Conservation (phyloP, 2,329 filamentous ascomycete species). For the Fusarium austroafricanum region DNA sequence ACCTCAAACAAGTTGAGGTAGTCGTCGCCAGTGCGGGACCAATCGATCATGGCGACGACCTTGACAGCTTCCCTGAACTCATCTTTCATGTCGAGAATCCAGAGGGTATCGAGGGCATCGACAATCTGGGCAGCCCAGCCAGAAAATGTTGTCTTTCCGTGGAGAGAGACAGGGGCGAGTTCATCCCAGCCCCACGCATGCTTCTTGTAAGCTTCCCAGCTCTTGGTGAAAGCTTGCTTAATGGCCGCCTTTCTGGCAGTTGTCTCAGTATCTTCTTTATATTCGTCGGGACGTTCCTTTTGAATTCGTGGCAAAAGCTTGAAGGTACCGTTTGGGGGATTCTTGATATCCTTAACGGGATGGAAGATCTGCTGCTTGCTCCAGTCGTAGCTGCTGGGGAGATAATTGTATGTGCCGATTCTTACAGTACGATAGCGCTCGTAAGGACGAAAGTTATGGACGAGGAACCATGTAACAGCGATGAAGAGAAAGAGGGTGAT, state of each 20-base stretch:
- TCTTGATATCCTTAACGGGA: slow-evolving; percentile 48
- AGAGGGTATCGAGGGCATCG: slow-evolving; percentile 69
- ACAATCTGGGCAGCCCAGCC: slow-evolving; percentile 70
- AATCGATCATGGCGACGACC: slow-evolving; percentile 65
- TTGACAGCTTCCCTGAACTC: slow-evolving; percentile 66
- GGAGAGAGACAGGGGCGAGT: slow-evolving; percentile 61
- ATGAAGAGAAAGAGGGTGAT: slow-evolving; percentile 47
- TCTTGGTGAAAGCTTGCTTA: slow-evolving; percentile 56
- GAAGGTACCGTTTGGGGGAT: slow-evolving; percentile 52
- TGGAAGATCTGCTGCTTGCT: slow-evolving; percentile 49
- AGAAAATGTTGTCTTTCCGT: slow-evolving; percentile 60
- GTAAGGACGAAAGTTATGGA: slow-evolving; percentile 41
- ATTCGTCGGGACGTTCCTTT: slow-evolving; percentile 52
- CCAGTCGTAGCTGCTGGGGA: slow-evolving; percentile 56
- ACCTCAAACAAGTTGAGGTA: slow-evolving; percentile 72
- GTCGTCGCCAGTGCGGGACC: slow-evolving; percentile 58
- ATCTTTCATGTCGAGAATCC: slow-evolving; percentile 68
- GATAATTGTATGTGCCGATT: slow-evolving; percentile 46
- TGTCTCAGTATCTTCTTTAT: slow-evolving; percentile 54
- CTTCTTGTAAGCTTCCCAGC: slow-evolving; percentile 64
- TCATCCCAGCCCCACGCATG: slow-evolving; percentile 69
- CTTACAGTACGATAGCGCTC: slow-evolving; percentile 34
- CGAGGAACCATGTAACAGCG: slow-evolving; percentile 45
- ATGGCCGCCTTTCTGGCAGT: slow-evolving; percentile 53
- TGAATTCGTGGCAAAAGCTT: slow-evolving; percentile 58